Evolutionary conservation across 805 yeast genomes (phyloP), one percentile per base, ranked within the genome.

Genomic region (Candida quercuum): DNA sequence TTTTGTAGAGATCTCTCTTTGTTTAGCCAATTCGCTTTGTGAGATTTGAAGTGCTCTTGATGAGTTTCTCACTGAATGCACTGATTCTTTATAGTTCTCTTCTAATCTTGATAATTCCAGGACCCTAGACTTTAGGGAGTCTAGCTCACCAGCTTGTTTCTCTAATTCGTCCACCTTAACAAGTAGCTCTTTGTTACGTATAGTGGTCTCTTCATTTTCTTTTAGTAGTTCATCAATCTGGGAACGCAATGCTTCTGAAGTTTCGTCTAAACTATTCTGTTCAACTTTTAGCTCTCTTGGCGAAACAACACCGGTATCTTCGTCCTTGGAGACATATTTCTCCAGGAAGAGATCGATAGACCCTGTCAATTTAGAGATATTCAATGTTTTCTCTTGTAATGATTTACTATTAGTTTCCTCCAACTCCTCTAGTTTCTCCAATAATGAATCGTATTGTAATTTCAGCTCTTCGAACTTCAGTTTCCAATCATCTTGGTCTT

Each of bases 21-120:
- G 79, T 54, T 70, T 76, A 23, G 69, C 68, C 41, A 82, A 62
- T 57, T 88, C 96, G 32, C 71, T 75, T 50, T 87, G 87, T 8
- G 91, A 81, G 46, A 80, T 53, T 33, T 76, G 76, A 38, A 88
- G 69, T 0, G 96, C 95, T 44, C 72, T 75, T 39, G 82, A 80
- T 12, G 91, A 79, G 55, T 80, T 86, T 48, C 76, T 76, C 23
- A 86, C 81, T 18, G 86, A 77, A 44, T 76, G 78, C 38, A 85
- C 60, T 1, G 93, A 83, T 49, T 80, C 78, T 45, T 74, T 74
- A 61, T 85, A 86, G 52, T 82, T 81, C 6, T 65, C 72, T 58
- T 86, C 91, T 36, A 72, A 60, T 22, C 64, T 56, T 15, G 58
- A 45, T 33, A 77, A 53, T 22, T 66, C 67, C 14, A 41, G 40